phyloP scores from a whole-genome alignment of 163 green algal species.

The Scenedesmus sp. region DNA sequence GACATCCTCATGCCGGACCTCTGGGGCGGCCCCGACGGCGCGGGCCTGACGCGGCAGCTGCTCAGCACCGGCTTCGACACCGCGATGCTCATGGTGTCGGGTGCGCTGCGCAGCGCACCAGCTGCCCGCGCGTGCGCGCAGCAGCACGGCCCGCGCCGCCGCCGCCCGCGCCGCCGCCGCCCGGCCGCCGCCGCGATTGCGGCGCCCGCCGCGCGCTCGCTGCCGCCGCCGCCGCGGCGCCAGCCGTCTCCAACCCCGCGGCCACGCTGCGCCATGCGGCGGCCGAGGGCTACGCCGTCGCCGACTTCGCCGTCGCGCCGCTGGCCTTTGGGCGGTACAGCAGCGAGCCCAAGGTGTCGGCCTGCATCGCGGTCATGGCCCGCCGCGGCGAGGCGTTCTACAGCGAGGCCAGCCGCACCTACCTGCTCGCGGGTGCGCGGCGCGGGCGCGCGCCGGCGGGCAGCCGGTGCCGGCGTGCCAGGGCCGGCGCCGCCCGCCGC shows the following conservation, averaged over 20 bases:
- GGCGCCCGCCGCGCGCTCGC: too few relatives aligned
- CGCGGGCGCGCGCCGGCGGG: not conserved
- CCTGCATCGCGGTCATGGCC: slow-evolving; percentile 36
- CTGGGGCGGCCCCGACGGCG: slow-evolving; percentile 57
- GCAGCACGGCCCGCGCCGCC: too few relatives aligned
- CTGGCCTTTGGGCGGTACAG: slow-evolving; percentile 59
- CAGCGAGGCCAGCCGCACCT: not conserved
- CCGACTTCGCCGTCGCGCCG: slow-evolving; percentile 47
- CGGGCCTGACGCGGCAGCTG: slow-evolving; percentile 57
- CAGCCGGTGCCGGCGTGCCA: not conserved
- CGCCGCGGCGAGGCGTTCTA: slow-evolving; percentile 33
- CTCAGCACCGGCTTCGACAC: slow-evolving; percentile 54
- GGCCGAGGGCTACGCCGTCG: slow-evolving; percentile 49
- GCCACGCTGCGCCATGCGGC: slow-evolving; percentile 51
- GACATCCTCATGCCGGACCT: slow-evolving; percentile 58
- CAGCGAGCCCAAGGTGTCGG: slow-evolving; percentile 46
- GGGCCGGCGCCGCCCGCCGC: too few relatives aligned
- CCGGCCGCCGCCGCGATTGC: not conserved
- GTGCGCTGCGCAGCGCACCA: not conserved
- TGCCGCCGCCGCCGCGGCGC: not conserved
- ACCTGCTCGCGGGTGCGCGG: slow-evolving; percentile 32
- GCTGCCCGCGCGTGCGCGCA: not conserved
- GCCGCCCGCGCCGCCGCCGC: not conserved
- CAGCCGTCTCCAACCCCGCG: slow-evolving; percentile 60
- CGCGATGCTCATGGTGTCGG: slow-evolving; percentile 57